Base-by-base conservation (phyloP, 2,329 filamentous ascomycete genomes). In the Fusarium tupiense region DNA sequence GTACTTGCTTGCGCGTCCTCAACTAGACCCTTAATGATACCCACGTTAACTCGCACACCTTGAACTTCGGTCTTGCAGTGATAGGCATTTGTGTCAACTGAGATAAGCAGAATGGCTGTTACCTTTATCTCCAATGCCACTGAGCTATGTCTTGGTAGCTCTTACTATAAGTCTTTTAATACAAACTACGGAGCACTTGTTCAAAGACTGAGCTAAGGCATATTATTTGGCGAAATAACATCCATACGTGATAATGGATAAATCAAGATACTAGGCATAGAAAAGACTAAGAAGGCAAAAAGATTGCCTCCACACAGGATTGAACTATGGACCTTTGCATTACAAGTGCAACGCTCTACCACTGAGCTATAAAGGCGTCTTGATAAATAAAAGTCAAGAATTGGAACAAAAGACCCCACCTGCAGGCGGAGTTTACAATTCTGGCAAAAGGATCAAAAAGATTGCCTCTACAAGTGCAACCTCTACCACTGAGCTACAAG, bases 271-370 rank as follows among this genome's bases (percentile, higher is more conserved):
- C 11, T 24, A 43, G 14, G 26, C 26, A 57, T 33, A 3, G 12
- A 31, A 33, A 43, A 33, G 5, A 12, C n/a, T 6, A 16, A 43
- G 20, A 4, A 31, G 40, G 61, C 66, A 72, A 49, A 40, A 62
- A 67, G 7, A 17, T 22, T 74, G 72, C 72, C 72, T 70, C 72
- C 72, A 68, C 72, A 74, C 72, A 57, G 72, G 68, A 71, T 74
- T 74, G 72, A 74, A 74, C 71, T 60, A 74, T 74, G 71, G 71
- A 74, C 71, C 71, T 74, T 74, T 67, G 71, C 71, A 73, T 73
- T 73, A 73, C 71, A 73, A 73, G 71, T 74, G 71, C 71, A 67
- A 74, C 71, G 71, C 71, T 74, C 66, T 74, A 74, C 71, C 71
- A 71, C 71, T 74, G 71, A 74, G 71, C 71, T 74, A 74, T 72